Evolutionary conservation across 306 rosid genomes (phyloP), one percentile per base, ranked within the genome.

Genomic region (Casuarina equisetifolia): DNA sequence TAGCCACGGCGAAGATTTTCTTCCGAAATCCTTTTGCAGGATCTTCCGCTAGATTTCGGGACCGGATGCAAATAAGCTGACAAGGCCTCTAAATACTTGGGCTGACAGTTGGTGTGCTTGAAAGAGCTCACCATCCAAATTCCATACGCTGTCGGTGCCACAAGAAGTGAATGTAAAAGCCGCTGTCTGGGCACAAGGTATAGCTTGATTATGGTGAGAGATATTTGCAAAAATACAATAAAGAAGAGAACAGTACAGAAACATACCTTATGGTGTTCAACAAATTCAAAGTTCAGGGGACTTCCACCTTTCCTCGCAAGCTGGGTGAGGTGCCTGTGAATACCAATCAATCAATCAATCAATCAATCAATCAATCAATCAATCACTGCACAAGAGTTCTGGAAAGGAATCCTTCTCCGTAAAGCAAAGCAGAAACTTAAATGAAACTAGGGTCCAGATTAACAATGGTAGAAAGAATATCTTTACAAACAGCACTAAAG

Each of bases 41-140:
- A 25, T 39, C 74, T 51, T 84, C 71, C 49, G 39, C 85, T 81
- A 92, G 72, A 87, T 87, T 81, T 91, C 96, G 25, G 98, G 98
- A 76, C 97, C 97, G 59, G 93, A 66, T 54, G 97, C 97, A 74
- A 95, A 95, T 69, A 92, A 79, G 89, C 85, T 85, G 52, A 95
- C 78, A 46, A 95, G 98, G 78, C 98, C 97, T 36, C 89, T 86
- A 52, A 89, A 85, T 52, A 95, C 98, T 87, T 92, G 98, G 2
- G 97, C 97, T 11, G 98, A 95, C 43, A 95, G 89, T 73, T 95
- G 88, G 77, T 95, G 98, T 49, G 98, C 98, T 76, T 72, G 86
- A 75, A 95, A 86, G 72, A 82, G 69, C 86, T 95, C 96, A 1
- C 98, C 97, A 20, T 95, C 98, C 80, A 92, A 75, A 85, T 95